Evolutionary conservation across 2,329 filamentous ascomycete genomes (phyloP).

Genomic region (Fusarium nematophilum): DNA sequence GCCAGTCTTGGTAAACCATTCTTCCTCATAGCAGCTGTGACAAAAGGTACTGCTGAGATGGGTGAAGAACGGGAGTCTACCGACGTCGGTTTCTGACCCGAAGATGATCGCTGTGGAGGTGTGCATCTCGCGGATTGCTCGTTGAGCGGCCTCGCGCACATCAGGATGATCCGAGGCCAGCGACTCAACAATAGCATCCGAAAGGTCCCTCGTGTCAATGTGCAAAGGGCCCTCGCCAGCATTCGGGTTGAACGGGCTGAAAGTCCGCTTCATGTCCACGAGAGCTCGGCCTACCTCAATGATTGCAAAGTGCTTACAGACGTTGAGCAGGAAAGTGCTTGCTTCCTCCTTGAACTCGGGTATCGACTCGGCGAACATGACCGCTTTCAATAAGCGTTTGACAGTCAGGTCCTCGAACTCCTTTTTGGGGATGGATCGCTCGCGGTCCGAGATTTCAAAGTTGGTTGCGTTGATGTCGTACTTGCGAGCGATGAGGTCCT

Average conservation of each 20-base stretch:
- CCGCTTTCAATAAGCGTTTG: slow-evolving; percentile 88
- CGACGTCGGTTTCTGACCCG: slow-evolving; percentile 76
- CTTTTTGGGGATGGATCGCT: slow-evolving; percentile 88
- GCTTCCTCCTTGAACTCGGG: slow-evolving; percentile 84
- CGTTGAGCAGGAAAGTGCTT: slow-evolving; percentile 77
- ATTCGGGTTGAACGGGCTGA: slow-evolving; percentile 83
- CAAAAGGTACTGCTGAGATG: slow-evolving; percentile 87
- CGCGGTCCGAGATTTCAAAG: slow-evolving; percentile 80
- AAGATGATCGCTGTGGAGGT: slow-evolving; percentile 83
- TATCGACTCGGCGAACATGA: slow-evolving; percentile 86
- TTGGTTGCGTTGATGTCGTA: slow-evolving; percentile 76
- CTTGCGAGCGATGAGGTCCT: slow-evolving; percentile 82
- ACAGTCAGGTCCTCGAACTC: slow-evolving; percentile 83
- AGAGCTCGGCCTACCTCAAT: slow-evolving; percentile 90
- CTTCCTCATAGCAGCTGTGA: slow-evolving; percentile 95
- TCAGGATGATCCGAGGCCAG: slow-evolving; percentile 85
- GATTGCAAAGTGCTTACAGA: slow-evolving; percentile 91
- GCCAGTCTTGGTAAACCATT: slow-evolving; percentile 98
- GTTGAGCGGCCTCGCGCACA: slow-evolving; percentile 85
- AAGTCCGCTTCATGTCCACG: slow-evolving; percentile 79
- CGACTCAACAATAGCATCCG: slow-evolving; percentile 90
- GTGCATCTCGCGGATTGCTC: slow-evolving; percentile 81
- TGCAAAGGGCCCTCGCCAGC: slow-evolving; percentile 88
- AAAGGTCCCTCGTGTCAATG: slow-evolving; percentile 87
- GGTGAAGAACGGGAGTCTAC: slow-evolving; percentile 84